Percentiles rank a stretch among this genome's conserved stretches.
phyloP scores from a whole-genome alignment of 441 rosid species.

The Eruca vesicaria region DNA sequence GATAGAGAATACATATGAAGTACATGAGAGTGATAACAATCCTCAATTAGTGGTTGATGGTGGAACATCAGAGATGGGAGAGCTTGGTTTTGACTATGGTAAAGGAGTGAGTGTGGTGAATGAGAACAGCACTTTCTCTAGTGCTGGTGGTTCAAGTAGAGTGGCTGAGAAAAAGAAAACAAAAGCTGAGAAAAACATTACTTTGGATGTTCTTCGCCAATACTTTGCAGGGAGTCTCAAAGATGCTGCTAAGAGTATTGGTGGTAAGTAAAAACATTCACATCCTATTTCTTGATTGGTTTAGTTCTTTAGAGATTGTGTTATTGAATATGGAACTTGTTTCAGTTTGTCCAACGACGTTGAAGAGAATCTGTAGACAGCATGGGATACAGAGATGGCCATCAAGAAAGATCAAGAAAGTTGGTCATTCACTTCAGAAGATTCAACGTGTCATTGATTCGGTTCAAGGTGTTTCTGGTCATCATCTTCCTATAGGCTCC shows the following conservation, averaged over 20 bases:
- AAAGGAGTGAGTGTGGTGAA: conserved; percentile 43
- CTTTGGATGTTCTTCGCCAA: conserved; percentile 65
- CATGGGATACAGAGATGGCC: conserved; percentile 92
- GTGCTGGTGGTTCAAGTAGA: neutral
- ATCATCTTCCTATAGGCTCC: conserved; percentile 61
- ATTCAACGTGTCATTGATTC: conserved; percentile 79
- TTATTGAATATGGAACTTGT: conserved; percentile 11
- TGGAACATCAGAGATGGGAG: conserved; percentile 28
- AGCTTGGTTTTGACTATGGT: conserved; percentile 38
- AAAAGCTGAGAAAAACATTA: conserved; percentile 69
- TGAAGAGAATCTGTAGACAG: conserved; percentile 90
- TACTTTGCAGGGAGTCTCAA: conserved; percentile 88
- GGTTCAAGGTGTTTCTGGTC: conserved; percentile 68
- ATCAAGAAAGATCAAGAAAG: conserved; percentile 89
- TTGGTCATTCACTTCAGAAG: conserved; percentile 79
- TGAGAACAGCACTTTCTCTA: neutral
- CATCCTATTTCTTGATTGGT: neutral
- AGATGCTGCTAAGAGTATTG: conserved; percentile 86
- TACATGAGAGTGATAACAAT: conserved; percentile 32
- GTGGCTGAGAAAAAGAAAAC: conserved; percentile 52
- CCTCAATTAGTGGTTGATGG: conserved; percentile 35
- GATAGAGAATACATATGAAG: conserved; percentile 27
- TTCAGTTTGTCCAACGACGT: conserved; percentile 93
- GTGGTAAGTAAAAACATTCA: conserved; percentile 54
- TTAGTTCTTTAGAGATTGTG: conserved; percentile 2